Base-by-base conservation (phyloP, 2,329 filamentous ascomycete genomes). In the Aureobasidium mangrovei region DNA sequence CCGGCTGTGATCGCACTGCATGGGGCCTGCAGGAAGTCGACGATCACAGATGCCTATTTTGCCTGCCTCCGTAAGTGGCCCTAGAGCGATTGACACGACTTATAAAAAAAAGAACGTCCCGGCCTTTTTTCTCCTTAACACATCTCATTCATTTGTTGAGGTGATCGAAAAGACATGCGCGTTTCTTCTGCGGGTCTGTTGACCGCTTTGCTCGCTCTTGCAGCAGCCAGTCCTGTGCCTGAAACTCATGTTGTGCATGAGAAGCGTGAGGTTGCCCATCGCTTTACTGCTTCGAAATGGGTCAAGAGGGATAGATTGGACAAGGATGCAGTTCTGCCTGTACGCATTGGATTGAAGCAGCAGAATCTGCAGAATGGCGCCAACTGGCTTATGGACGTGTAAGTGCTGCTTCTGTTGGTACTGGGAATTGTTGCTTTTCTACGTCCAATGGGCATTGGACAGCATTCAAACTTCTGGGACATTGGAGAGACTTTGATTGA, bases 281-380 rank as follows among this genome's bases (percentile, higher is more conserved):
- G 43, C 24, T 42, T 51, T 8, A 31, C 65, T 2, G 60, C 65
- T 26, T 53, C 58, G 10, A 65, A 68, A 48, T 75, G 73, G 72
- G 58, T 66, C 26, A 71, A 70, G 60, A 59, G 66, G 29, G 61
- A 68, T 43, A 68, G 67, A 33, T 59, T 73, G 46, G 62, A 69
- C 26, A 58, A 64, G 18, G 59, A 66, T 54, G 61, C 68, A 0
- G 62, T 70, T 31, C 60, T 76, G 43, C 73, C 73, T 1, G 70
- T 76, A 61, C 67, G 72, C n/a, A 74, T 76, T 58, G 73, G 71
- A 18, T 58, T 76, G 47, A 68, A 66, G n/a, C 74, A 76, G 60
- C 65, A 64, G 29, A 75, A 76, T 53, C 59, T 76, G 10, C 68
- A 74, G 9, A 65, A 68, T 12, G 73, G 71, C 12, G 56, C 64